These are phyloP conservation scores for Selaginella tamariscina DNA, from an alignment of 75 land plant species.

Conservation along the genomic window DNA sequence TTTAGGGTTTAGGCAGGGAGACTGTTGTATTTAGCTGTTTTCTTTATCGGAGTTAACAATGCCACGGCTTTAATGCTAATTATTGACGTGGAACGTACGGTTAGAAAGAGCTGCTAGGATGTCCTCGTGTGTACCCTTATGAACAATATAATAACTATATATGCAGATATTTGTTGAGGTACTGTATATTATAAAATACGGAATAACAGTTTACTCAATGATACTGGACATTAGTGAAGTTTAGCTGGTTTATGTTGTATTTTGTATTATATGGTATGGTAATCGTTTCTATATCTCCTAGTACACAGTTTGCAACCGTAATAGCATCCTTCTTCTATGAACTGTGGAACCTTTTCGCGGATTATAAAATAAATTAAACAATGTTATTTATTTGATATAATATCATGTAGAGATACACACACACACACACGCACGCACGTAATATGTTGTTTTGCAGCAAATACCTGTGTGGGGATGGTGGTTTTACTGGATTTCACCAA, in stretches of 20 bases:
- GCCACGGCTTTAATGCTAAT: background rate
- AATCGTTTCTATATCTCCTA: background rate
- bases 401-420: no score
- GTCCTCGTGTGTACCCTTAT: background rate
- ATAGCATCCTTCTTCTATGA: background rate
- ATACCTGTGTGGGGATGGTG: conserved; percentile 4
- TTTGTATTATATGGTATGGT: background rate
- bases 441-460: conserved; percentile 7
- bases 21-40: background rate
- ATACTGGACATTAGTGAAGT: background rate
- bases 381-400: background rate
- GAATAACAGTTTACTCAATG: conserved; percentile 1
- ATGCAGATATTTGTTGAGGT: background rate
- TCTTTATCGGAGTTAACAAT: background rate
- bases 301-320: background rate
- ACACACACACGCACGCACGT: no score
- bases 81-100: background rate
- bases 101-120: background rate
- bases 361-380: background rate
- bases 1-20: background rate
- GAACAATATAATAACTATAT: background rate
- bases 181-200: background rate
- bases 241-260: background rate
- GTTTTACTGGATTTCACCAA: conserved; percentile 5
- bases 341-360: conserved; percentile 5